Evolutionary conservation across 2,329 filamentous ascomycete genomes (phyloP).

Genomic region (Fusarium sp.): DNA sequence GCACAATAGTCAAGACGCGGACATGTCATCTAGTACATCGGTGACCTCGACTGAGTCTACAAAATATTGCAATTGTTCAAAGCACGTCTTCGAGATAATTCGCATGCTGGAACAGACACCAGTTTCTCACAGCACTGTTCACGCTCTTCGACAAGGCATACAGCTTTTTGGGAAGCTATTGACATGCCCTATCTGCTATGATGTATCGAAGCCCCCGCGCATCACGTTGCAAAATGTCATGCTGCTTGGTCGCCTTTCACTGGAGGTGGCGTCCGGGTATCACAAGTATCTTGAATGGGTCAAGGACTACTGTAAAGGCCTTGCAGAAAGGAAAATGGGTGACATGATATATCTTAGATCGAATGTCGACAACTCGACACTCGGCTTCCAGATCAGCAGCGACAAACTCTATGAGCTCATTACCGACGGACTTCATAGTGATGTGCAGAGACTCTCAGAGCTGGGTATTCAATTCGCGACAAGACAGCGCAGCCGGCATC

Average conservation of each 20-base stretch:
- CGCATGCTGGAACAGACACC: background rate
- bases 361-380: background rate
- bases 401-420: conserved; percentile 15
- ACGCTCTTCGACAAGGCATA: conserved; percentile 3
- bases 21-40: conserved; percentile 4
- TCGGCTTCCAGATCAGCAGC: conserved; percentile 14
- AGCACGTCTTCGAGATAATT: conserved; percentile 17
- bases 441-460: conserved; percentile 36
- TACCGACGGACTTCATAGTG: conserved; percentile 36
- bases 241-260: conserved; percentile 47
- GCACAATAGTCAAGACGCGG: background rate
- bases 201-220: conserved; percentile 49
- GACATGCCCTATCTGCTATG: conserved; percentile 48
- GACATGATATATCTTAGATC: conserved; percentile 16
- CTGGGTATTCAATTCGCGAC: conserved; percentile 45
- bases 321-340: conserved; percentile 2
- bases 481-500: conserved; percentile 48
- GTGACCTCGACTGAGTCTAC: background rate
- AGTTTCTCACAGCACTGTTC: conserved; percentile 11
- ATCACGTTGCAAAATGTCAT: conserved; percentile 50
- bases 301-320: conserved; percentile 22
- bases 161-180: conserved; percentile 42
- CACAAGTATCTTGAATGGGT: conserved; percentile 49
- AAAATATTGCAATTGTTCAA: conserved; percentile 8
- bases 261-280: conserved; percentile 48